These are phyloP conservation scores for Pythium aquatile DNA, from an alignment of 352 stramenopile genomes.

Conservation along the genomic window DNA sequence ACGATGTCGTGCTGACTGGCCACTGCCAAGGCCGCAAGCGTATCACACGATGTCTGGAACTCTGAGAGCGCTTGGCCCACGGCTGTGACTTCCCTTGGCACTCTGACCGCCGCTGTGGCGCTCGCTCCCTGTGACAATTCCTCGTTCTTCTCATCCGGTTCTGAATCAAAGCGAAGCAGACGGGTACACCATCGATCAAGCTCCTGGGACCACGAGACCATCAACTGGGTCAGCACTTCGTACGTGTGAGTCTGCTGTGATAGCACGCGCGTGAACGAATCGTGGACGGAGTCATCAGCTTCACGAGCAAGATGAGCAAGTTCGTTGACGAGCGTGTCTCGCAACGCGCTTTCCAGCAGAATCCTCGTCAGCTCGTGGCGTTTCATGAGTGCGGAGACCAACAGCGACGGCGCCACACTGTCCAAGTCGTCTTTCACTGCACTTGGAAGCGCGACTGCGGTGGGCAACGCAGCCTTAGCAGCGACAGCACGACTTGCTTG, in stretches of 20 bases:
- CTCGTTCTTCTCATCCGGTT: neutral
- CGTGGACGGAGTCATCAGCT: neutral
- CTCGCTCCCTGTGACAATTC: neutral
- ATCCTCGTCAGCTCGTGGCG: slow-evolving; percentile 38
- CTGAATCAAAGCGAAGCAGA: neutral
- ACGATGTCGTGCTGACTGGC: slow-evolving; percentile 43
- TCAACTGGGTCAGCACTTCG: neutral
- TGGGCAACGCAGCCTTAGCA: neutral
- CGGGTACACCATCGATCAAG: neutral
- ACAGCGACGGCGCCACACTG: slow-evolving; percentile 42
- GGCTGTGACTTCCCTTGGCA: slow-evolving; percentile 7
- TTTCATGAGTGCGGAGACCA: slow-evolving; percentile 53
- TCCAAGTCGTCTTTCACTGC: slow-evolving; percentile 8
- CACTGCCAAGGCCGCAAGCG: slow-evolving; percentile 43
- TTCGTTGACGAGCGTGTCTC: slow-evolving; percentile 14
- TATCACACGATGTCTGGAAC: slow-evolving; percentile 49
- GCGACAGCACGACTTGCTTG: neutral
- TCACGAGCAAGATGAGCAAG: neutral
- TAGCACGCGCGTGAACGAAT: neutral
- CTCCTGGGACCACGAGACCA: neutral
- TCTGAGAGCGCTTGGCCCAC: slow-evolving; percentile 9
- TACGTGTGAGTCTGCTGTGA: neutral
- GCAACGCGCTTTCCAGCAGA: slow-evolving; percentile 35
- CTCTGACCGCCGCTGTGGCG: neutral
- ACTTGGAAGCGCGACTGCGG: neutral